Base-by-base conservation (phyloP, 2,329 filamentous ascomycete genomes). In the Taxawa tesnikishii region DNA sequence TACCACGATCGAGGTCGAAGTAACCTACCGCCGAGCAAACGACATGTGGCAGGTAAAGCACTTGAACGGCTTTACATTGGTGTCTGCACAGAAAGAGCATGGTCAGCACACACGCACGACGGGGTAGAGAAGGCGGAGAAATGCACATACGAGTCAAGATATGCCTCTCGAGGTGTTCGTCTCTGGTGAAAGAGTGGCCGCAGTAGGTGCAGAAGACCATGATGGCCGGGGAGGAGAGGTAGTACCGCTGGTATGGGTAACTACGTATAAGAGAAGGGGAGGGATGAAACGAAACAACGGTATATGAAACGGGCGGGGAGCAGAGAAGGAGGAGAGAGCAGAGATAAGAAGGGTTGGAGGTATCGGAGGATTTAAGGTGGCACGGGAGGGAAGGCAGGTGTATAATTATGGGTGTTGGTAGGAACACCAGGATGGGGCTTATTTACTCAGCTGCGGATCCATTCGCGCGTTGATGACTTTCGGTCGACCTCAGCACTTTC, bases 181-280 rank as follows among this genome's bases (percentile, higher is more conserved):
- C 64, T 43, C 64, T 51, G 26, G 63, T 67, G 42, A 68, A 67
- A 27, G 61, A 63, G 53, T 67, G 61, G 17, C 64, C 64, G 43
- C 64, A 68, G 39, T 68, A 68, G 33, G 64, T 67, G 48, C 64
- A 68, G 48, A 65, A 68, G 17, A 67, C 62, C 63, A 68, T 67
- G 29, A 40, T 59, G 41, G 33, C 28, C 33, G 36, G 35, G 19
- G 17, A 12, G 26, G 15, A 19, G 15, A n/a, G n/a, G n/a, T n/a
- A n/a, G n/a, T n/a, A n/a, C n/a, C n/a, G n/a, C n/a, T n/a, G n/a
- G n/a, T n/a, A n/a, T 15, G 15, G 11, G 15, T 15, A 27, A 38
- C 13, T 23, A 14, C 18, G 35, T 21, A 17, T n/a, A 28, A 14
- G 17, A 26, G 6, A 15, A 19, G 21, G 13, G 13, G n/a, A 19